Conservation (phyloP, 371 early-diverging fungal species). For the Rhizopus sp. region DNA sequence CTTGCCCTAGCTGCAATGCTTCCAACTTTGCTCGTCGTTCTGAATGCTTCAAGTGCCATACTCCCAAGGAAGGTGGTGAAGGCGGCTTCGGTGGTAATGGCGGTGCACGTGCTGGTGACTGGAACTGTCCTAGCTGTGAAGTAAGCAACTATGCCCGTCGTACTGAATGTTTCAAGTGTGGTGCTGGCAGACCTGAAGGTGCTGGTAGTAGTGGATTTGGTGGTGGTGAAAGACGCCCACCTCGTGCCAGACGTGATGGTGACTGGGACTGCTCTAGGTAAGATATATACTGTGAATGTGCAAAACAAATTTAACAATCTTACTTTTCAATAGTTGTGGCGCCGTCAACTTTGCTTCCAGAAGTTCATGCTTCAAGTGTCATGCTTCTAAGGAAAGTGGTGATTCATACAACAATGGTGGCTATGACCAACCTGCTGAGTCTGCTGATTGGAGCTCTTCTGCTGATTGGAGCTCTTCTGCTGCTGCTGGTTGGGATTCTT, state of each 20-base stretch:
- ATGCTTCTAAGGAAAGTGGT: slow-evolving; percentile 54
- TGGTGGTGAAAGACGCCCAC: slow-evolving; percentile 33
- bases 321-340: slow-evolving; percentile 51
- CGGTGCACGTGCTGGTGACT: slow-evolving; percentile 62
- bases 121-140: slow-evolving; percentile 61
- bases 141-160: slow-evolving; percentile 49
- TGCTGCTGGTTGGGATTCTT: slow-evolving; percentile 27
- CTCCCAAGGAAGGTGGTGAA: slow-evolving; percentile 55
- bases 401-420: slow-evolving; percentile 22
- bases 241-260: slow-evolving; percentile 59
- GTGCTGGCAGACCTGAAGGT: slow-evolving; percentile 56
- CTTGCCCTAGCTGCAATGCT: slow-evolving; percentile 35
- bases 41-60: slow-evolving; percentile 66
- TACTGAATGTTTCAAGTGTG: slow-evolving; percentile 69
- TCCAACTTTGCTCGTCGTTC: slow-evolving; percentile 50
- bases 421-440: slow-evolving; percentile 13
- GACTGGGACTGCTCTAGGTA: slow-evolving; percentile 74
- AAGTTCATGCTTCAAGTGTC: slow-evolving; percentile 69
- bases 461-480: too few relatives aligned
- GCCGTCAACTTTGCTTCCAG: slow-evolving; percentile 69
- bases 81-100: slow-evolving; percentile 36
- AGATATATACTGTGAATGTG: slow-evolving; percentile 11
- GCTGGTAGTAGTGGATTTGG: slow-evolving; percentile 48
- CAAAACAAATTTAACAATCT: neutral
- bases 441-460: slow-evolving; percentile 21